Conservation (phyloP, 192 early-diverging fungal species). For the Backusella westeae region DNA sequence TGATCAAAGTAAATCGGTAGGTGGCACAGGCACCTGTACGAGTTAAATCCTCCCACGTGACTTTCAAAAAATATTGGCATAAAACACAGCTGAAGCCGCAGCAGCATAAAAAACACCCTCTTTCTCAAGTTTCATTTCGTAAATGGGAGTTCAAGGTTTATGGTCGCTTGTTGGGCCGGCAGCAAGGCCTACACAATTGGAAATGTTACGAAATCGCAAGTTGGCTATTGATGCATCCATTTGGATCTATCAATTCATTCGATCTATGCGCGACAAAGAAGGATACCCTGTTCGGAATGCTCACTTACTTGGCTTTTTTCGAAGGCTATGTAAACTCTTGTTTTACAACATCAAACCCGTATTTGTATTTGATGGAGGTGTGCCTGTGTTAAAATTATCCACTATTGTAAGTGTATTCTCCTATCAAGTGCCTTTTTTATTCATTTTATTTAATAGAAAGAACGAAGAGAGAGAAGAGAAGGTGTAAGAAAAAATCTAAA, state of each 20-base stretch:
- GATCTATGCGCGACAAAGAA: slow-evolving; percentile 88
- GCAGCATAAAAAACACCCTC: background rate
- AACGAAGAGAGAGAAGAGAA: slow-evolving; percentile 44
- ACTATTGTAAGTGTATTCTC: slow-evolving; percentile 57
- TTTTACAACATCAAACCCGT: slow-evolving; percentile 88
- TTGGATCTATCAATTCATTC: slow-evolving; percentile 97
- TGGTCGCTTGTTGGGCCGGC: slow-evolving; percentile 85
- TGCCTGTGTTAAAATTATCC: slow-evolving; percentile 79
- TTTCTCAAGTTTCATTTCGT: background rate
- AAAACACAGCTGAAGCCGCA: background rate
- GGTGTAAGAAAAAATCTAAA: slow-evolving; percentile 54
- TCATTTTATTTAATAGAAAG: slow-evolving; percentile 29
- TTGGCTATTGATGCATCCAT: slow-evolving; percentile 95
- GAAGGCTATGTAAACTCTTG: slow-evolving; percentile 91
- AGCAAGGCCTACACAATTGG: slow-evolving; percentile 75
- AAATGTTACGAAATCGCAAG: slow-evolving; percentile 68
- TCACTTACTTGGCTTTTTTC: slow-evolving; percentile 91
- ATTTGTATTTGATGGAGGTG: slow-evolving; percentile 96
- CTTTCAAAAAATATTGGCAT: background rate
- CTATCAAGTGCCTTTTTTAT: background rate
- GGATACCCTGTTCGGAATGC: slow-evolving; percentile 81
- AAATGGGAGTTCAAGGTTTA: slow-evolving; percentile 94
- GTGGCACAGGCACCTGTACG: no score
- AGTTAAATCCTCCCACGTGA: background rate
- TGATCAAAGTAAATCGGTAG: no score